Evolutionary conservation across 345 rosid genomes (phyloP).

Genomic region (Triadica sebifera): DNA sequence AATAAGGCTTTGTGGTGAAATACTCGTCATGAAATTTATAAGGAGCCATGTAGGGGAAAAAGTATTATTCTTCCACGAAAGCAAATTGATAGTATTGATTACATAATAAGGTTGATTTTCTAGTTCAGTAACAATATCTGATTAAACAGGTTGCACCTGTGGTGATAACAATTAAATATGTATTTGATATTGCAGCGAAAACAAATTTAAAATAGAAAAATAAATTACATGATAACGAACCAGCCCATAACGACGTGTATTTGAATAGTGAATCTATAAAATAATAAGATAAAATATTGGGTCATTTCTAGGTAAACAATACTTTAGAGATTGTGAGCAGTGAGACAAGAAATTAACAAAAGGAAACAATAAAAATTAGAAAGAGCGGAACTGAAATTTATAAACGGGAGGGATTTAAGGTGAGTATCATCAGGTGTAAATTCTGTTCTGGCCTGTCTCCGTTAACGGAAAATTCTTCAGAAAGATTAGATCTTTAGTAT

Average conservation of each 20-base stretch:
- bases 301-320: too few relatives aligned
- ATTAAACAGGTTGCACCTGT: background rate
- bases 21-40: too few relatives aligned
- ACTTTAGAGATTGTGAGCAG: too few relatives aligned
- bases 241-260: too few relatives aligned
- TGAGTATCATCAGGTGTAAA: background rate
- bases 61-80: too few relatives aligned
- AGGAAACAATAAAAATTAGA: background rate
- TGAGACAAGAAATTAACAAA: background rate
- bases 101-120: background rate
- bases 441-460: background rate
- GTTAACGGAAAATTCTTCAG: background rate
- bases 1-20: too few relatives aligned
- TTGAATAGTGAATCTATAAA: too few relatives aligned
- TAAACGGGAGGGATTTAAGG: background rate
- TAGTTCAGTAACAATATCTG: background rate
- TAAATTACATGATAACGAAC: too few relatives aligned
- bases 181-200: background rate
- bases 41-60: too few relatives aligned
- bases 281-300: too few relatives aligned
- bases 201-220: background rate
- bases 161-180: background rate
- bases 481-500: constrained; percentile 8
- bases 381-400: background rate
- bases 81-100: background rate